Evolutionary conservation across 1,139 yeast species (phyloP).

Genomic region (Scheffersomyces insectosa): DNA sequence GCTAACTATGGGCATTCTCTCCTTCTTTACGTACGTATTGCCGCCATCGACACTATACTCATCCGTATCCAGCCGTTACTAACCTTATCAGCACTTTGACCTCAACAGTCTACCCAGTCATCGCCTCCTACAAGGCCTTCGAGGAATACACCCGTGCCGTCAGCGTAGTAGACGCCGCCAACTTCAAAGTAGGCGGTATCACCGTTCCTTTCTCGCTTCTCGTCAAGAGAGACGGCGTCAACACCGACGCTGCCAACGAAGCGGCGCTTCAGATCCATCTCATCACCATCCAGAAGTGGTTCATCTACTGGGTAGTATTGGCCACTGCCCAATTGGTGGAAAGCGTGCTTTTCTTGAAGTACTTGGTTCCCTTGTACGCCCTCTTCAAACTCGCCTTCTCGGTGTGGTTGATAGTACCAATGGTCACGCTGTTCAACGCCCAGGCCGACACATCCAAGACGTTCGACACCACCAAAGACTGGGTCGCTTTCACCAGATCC

Average conservation of each 20-base stretch:
- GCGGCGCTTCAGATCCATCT: conserved; percentile 27
- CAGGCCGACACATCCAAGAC: conserved; percentile 2
- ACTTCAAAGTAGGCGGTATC: conserved; percentile 35
- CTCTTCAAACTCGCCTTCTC: conserved; percentile 41
- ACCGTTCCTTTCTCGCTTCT: conserved; percentile 33
- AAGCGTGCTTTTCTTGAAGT: conserved; percentile 30
- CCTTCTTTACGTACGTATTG: conserved; percentile 19
- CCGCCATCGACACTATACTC: not conserved
- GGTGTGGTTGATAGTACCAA: conserved; percentile 57
- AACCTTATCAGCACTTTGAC: conserved; percentile 29
- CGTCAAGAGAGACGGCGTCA: conserved; percentile 15
- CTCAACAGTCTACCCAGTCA: conserved; percentile 51
- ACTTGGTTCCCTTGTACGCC: conserved; percentile 50
- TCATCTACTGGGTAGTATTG: conserved; percentile 58
- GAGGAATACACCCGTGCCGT: conserved; percentile 33
- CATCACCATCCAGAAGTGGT: conserved; percentile 53
- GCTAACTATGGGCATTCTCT: conserved; percentile 12
- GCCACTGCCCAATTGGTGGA: conserved; percentile 37
- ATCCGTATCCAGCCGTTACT: conserved; percentile 4
- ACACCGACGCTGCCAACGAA: conserved; percentile 10
- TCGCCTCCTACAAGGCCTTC: conserved; percentile 55
- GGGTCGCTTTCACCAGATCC: conserved; percentile 18
- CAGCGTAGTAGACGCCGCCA: conserved; percentile 24
- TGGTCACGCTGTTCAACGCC: conserved; percentile 15
- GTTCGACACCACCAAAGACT: conserved; percentile 15